Evolutionary conservation across 345 rosid species (phyloP).

Genomic region (Pistacia integerrima): DNA sequence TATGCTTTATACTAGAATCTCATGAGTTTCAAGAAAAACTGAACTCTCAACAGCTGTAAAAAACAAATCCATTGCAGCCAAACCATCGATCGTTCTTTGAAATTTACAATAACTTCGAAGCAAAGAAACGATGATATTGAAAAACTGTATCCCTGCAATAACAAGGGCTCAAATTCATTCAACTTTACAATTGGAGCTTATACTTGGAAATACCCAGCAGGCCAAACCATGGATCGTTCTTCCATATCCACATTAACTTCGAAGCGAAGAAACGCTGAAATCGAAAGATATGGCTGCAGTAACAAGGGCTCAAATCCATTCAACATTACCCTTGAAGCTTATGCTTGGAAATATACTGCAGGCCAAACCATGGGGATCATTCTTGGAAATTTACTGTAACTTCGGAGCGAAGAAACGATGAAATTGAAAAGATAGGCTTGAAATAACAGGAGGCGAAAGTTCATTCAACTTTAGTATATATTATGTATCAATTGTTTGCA

Average conservation of each 20-base stretch:
- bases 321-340: background rate
- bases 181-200: background rate
- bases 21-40: background rate
- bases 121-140: background rate
- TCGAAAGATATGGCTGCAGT: background rate
- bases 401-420: background rate
- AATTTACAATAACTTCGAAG: background rate
- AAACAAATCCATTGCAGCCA: too few species aligned
- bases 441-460: too few species aligned
- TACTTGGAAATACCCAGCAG: too few species aligned
- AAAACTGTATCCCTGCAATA: background rate
- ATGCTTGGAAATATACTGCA: too few species aligned
- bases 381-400: background rate
- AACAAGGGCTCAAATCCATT: background rate
- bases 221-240: background rate
- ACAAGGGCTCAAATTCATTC: background rate
- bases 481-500: background rate
- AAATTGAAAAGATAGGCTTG: background rate
- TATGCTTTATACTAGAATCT: background rate
- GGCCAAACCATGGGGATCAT: too few species aligned
- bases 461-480: too few species aligned
- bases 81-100: too few species aligned
- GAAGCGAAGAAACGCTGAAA: background rate
- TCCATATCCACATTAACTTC: background rate
- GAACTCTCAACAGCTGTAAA: background rate